Percentiles rank a stretch among this genome's conserved stretches.
Evolutionary conservation across 768 basidiomycete species (phyloP).

Genomic region (Boletus patriciae): DNA sequence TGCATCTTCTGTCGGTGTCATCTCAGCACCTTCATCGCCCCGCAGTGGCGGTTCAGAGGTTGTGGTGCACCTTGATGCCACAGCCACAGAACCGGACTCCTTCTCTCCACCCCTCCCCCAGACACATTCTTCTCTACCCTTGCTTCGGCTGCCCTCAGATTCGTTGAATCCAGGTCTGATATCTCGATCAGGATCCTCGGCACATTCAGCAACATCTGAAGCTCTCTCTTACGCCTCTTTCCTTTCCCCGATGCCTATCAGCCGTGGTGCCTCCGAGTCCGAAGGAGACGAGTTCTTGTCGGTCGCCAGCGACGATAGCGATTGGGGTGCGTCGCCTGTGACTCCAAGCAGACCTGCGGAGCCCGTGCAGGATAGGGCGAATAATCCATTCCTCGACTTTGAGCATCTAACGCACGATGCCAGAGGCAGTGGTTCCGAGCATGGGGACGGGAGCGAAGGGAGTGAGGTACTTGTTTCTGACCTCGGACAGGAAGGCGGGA

Average conservation of each 20-base stretch:
- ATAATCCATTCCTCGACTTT: slow-evolving; percentile 28
- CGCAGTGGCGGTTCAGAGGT: slow-evolving; percentile 18
- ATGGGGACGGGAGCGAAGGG: slow-evolving; percentile 15
- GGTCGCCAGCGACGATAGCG: slow-evolving; percentile 20
- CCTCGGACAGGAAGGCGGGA: slow-evolving; percentile 11
- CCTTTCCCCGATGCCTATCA: slow-evolving; percentile 24
- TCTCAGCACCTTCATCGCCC: slow-evolving; percentile 25
- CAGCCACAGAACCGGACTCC: background rate
- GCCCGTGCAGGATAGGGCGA: slow-evolving; percentile 3
- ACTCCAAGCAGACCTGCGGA: background rate
- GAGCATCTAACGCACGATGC: slow-evolving; percentile 11
- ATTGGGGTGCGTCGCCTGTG: slow-evolving; percentile 10
- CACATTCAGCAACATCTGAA: slow-evolving; percentile 11
- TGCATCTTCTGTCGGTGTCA: slow-evolving; percentile 22
- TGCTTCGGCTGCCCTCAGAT: slow-evolving; percentile 15
- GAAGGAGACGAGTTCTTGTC: slow-evolving; percentile 29
- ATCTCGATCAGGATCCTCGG: slow-evolving; percentile 7
- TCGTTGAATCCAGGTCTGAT: background rate
- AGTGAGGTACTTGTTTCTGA: slow-evolving; percentile 21
- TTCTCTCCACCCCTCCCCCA: background rate
- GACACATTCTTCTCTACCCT: background rate
- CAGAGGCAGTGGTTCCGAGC: background rate
- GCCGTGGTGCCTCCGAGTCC: slow-evolving; percentile 19
- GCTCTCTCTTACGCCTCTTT: slow-evolving; percentile 25
- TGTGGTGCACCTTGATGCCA: slow-evolving; percentile 1